Evolutionary conservation across 148 eudicot species (phyloP).

Genomic region (Arctostaphylos glauca): DNA sequence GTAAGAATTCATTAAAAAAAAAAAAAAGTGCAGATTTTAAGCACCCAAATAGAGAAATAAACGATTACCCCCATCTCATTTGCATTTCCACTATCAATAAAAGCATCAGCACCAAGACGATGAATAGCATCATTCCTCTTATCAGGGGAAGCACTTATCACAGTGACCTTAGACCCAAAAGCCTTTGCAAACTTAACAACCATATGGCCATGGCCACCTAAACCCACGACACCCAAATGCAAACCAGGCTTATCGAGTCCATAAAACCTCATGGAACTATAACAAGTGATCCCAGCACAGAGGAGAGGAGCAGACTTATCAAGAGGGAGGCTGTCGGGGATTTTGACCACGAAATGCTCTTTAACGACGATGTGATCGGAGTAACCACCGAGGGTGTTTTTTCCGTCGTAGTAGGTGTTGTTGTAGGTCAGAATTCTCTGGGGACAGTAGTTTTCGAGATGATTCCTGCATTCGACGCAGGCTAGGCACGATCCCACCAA

Average conservation of each 20-base stretch:
- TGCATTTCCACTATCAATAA: constrained; percentile 6
- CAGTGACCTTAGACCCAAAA: constrained; percentile 15
- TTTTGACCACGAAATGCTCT: constrained; percentile 24
- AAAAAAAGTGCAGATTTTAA: too few species aligned
- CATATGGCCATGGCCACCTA: constrained; percentile 11
- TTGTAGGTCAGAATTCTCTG: constrained; percentile 19
- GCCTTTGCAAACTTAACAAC: constrained; percentile 17
- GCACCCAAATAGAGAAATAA: neutral
- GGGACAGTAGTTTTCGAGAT: constrained; percentile 30
- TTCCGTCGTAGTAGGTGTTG: constrained; percentile 19
- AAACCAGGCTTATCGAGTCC: constrained; percentile 12
- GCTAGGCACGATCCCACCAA: constrained; percentile 35
- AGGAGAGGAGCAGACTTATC: constrained; percentile 19
- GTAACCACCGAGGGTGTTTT: constrained; percentile 31
- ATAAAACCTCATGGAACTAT: constrained; percentile 5
- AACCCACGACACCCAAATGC: constrained; percentile 19
- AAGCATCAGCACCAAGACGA: constrained; percentile 11
- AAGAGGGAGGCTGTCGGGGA: constrained; percentile 34
- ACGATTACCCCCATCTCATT: constrained; percentile 7
- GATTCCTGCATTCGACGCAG: constrained; percentile 19
- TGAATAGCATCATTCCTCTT: constrained; percentile 10
- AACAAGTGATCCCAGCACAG: constrained; percentile 8
- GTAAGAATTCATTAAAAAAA: too few species aligned
- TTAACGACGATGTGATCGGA: constrained; percentile 30
- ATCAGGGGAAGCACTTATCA: constrained; percentile 11